Percentiles rank a stretch among this genome's conserved stretches.
phyloP scores from a whole-genome alignment of 768 basidiomycete genomes.

The Mycena metata region DNA sequence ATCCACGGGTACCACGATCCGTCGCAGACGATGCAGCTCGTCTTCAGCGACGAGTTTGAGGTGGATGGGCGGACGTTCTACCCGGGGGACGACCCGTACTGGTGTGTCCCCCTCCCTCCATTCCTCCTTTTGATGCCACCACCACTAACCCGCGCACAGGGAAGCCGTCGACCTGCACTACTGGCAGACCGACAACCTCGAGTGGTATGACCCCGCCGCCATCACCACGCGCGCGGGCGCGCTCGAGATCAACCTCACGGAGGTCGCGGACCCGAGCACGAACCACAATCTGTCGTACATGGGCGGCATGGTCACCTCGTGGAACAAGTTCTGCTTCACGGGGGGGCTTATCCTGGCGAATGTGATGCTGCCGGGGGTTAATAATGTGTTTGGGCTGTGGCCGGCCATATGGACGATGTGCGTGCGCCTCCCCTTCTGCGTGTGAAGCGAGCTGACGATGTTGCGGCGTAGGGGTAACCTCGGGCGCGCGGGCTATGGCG shows the following conservation, averaged over 20 bases:
- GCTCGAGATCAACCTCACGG: conserved; percentile 76
- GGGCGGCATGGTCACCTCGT: conserved; percentile 42
- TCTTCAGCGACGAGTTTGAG: conserved; percentile 82
- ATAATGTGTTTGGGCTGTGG: conserved; percentile 44
- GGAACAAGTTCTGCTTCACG: conserved; percentile 65
- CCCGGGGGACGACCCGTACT: conserved; percentile 63
- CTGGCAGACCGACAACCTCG: conserved; percentile 64
- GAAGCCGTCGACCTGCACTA: conserved; percentile 75
- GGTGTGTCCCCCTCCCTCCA: conserved; percentile 47
- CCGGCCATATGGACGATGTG: conserved; percentile 42
- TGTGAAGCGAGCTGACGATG: neutral
- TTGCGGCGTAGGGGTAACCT: conserved; percentile 29
- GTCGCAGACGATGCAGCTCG: conserved; percentile 53
- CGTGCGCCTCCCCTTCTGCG: conserved; percentile 21
- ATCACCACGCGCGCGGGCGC: conserved; percentile 79
- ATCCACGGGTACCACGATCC: conserved; percentile 54
- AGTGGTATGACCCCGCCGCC: conserved; percentile 72
- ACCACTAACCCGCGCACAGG: conserved; percentile 27
- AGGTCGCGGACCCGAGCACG: conserved; percentile 54
- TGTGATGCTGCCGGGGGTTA: conserved; percentile 55
- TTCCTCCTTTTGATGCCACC: neutral
- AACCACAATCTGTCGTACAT: conserved; percentile 81
- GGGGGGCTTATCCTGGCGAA: too few relatives aligned
- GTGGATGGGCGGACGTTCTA: conserved; percentile 68
- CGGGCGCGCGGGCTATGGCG: conserved; percentile 69